Conservation (phyloP, 257 asterid genomes). For the Cordia subcordata region DNA sequence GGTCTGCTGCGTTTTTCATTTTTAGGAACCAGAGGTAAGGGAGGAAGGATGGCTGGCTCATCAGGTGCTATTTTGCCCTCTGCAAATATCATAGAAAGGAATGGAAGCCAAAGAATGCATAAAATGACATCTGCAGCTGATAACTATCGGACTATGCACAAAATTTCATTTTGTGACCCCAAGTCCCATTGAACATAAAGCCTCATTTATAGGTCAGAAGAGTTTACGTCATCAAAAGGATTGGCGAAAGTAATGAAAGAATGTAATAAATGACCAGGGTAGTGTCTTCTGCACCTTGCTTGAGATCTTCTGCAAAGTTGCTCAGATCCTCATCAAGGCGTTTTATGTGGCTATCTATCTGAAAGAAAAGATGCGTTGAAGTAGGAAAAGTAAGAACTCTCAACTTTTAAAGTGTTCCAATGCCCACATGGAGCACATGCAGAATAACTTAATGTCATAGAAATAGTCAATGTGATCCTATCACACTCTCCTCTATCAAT, state of each 20-base stretch:
- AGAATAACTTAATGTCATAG: no score
- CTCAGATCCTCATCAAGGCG: constrained; percentile 94
- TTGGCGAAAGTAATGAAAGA: neutral
- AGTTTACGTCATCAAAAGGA: no score
- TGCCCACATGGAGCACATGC: neutral
- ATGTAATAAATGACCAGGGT: constrained; percentile 3
- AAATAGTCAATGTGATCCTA: no score
- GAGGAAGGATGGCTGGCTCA: constrained; percentile 88
- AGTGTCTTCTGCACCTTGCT: constrained; percentile 60
- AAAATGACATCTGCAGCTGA: neutral
- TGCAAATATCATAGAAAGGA: constrained; percentile 23
- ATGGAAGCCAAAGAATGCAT: neutral
- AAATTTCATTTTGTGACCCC: neutral
- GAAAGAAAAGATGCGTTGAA: constrained; percentile 26
- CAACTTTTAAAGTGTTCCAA: neutral
- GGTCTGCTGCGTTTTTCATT: constrained; percentile 62
- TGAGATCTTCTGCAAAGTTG: constrained; percentile 91
- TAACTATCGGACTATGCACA: neutral
- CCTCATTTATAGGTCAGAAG: no score
- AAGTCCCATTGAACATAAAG: no score
- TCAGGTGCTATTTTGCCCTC: constrained; percentile 89
- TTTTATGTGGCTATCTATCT: constrained; percentile 93
- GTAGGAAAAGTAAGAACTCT: constrained; percentile 10
- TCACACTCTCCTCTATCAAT: no score
- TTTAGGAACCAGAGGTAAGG: constrained; percentile 75